Percentiles rank a stretch among this genome's conserved stretches.
phyloP scores from a whole-genome alignment of 2,329 filamentous ascomycete genomes.

The Sarocladium oryzae region DNA sequence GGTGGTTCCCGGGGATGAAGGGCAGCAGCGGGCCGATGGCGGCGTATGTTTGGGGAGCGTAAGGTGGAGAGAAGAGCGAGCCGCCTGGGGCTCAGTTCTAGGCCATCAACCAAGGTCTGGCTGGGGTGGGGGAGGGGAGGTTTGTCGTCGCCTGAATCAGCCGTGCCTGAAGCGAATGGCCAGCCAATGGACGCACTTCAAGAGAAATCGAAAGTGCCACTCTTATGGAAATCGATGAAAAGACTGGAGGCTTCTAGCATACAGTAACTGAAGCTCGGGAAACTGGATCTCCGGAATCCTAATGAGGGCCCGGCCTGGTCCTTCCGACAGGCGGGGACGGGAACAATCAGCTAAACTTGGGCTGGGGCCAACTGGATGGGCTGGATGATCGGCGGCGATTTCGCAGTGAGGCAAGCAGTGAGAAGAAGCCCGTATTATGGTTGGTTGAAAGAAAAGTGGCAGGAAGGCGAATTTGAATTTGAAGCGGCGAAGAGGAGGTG shows the following conservation, averaged over 20 bases:
- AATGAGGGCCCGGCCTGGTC: conserved; percentile 6
- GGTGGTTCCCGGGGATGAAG: no score
- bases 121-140: no score
- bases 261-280: no score
- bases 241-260: no score
- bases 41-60: not conserved
- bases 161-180: not conserved
- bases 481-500: not conserved
- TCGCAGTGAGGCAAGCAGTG: not conserved
- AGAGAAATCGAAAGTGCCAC: conserved; percentile 1
- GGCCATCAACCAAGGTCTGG: not conserved
- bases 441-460: no score
- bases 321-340: not conserved
- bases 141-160: conserved; percentile 5
- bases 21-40: not conserved
- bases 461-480: no score
- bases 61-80: not conserved
- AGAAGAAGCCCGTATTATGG: no score
- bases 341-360: not conserved
- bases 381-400: not conserved
- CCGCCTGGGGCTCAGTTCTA: not conserved
- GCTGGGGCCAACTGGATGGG: not conserved
- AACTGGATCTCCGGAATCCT: not conserved
- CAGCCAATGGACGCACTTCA: not conserved
- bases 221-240: no score